Evolutionary conservation across 352 stramenopile species (phyloP).

Genomic region (Globisporangium splendens): DNA sequence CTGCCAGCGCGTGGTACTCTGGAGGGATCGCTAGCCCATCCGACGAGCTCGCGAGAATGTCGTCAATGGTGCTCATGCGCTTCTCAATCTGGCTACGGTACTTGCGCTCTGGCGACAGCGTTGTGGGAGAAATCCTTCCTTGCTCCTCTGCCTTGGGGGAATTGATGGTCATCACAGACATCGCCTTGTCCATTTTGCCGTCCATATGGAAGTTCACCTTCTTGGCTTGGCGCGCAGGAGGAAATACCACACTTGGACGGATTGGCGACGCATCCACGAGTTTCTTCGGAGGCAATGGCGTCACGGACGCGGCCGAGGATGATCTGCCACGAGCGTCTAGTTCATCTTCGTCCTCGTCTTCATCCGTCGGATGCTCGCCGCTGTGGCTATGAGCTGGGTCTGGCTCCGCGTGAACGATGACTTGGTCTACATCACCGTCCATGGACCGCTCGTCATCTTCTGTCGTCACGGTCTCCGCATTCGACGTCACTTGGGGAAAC

Average conservation of each 20-base stretch:
- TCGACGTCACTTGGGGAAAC: constrained; percentile 23
- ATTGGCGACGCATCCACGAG: no score
- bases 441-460: constrained; percentile 25
- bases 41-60: constrained; percentile 18
- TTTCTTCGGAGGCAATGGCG: no score
- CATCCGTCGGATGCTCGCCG: not conserved
- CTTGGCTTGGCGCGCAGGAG: no score
- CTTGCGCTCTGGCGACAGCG: constrained; percentile 25
- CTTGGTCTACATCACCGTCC: not conserved
- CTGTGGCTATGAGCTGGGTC: not conserved
- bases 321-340: no score
- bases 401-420: not conserved
- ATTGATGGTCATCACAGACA: no score
- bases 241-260: no score
- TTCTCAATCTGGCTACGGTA: constrained; percentile 22
- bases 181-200: no score
- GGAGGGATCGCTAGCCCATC: constrained; percentile 4
- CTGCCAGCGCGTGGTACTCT: not conserved
- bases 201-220: no score
- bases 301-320: no score
- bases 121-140: no score
- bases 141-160: no score
- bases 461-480: constrained; percentile 20
- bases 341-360: no score
- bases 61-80: constrained; percentile 21